phyloP scores from a whole-genome alignment of 2,329 filamentous ascomycete species.

The Scytalidium lignicola region DNA sequence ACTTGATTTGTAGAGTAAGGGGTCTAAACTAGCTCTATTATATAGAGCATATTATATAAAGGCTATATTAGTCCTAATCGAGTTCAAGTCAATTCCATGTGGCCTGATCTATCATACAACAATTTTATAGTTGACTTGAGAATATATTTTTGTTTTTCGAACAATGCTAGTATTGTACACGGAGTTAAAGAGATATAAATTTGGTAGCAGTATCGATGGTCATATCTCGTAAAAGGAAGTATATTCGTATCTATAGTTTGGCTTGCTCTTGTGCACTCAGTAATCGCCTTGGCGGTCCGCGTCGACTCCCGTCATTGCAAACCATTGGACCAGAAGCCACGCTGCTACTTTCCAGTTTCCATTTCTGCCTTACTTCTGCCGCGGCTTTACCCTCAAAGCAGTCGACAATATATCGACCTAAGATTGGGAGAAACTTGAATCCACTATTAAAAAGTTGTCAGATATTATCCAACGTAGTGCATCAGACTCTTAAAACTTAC shows the following conservation, averaged over 20 bases:
- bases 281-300: neutral
- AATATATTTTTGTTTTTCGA: too few species aligned
- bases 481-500: neutral
- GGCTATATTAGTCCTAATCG: too few species aligned
- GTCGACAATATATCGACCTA: slow-evolving; percentile 2
- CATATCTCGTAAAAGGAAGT: too few species aligned
- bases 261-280: neutral
- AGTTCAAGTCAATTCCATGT: too few species aligned
- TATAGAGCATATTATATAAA: too few species aligned
- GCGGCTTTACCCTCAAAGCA: neutral
- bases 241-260: neutral
- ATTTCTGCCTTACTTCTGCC: neutral
- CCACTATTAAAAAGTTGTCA: neutral
- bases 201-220: too few species aligned
- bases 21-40: too few species aligned
- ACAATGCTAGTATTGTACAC: too few species aligned
- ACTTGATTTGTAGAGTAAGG: too few species aligned
- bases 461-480: neutral
- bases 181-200: too few species aligned
- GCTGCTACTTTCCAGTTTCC: neutral
- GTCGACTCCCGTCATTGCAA: neutral
- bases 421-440: neutral
- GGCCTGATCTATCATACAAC: too few species aligned
- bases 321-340: neutral
- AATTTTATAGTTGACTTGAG: too few species aligned